phyloP scores from a whole-genome alignment of 2,329 filamentous ascomycete genomes.

The Nemania bipapillata region DNA sequence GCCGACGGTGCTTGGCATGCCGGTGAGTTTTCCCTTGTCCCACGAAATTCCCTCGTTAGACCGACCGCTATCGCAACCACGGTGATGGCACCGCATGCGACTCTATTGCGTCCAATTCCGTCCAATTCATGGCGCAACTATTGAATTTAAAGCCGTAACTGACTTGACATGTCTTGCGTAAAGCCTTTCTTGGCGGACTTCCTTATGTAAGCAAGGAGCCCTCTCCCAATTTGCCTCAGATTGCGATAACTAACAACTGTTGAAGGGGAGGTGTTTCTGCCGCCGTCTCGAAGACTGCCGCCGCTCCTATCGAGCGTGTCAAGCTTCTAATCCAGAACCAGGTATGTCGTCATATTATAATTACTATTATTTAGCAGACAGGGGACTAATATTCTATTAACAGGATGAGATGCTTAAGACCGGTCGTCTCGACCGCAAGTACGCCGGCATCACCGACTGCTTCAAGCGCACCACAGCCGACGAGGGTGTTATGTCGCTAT shows the following conservation, averaged over 20 bases:
- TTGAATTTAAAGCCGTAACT: not conserved
- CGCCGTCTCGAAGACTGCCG: slow-evolving; percentile 99
- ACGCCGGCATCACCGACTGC: slow-evolving; percentile 92
- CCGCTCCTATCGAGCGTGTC: slow-evolving; percentile 99
- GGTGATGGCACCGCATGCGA: slow-evolving; percentile 38
- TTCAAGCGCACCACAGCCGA: slow-evolving; percentile 89
- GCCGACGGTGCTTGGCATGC: slow-evolving; percentile 73
- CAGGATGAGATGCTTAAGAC: slow-evolving; percentile 99
- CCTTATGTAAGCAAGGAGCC: slow-evolving; percentile 65
- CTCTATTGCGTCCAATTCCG: slow-evolving; percentile 1
- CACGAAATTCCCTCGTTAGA: slow-evolving; percentile 40
- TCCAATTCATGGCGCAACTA: not conserved
- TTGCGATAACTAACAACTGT: not conserved
- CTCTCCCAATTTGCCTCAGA: not conserved
- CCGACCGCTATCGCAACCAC: slow-evolving; percentile 35
- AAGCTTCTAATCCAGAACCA: slow-evolving; percentile 99
- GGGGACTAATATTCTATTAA: slow-evolving; percentile 31
- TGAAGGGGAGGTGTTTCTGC: slow-evolving; percentile 97
- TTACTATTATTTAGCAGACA: not conserved
- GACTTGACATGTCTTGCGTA: not conserved
- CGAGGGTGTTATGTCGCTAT: slow-evolving; percentile 95
- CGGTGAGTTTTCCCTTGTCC: slow-evolving; percentile 56
- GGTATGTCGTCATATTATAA: slow-evolving; percentile 71
- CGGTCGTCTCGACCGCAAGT: slow-evolving; percentile 98
- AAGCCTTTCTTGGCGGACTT: slow-evolving; percentile 97